Evolutionary conservation across 2,329 filamentous ascomycete species (phyloP), one percentile per base, ranked within the genome.

Genomic region (Fusarium buxicola): DNA sequence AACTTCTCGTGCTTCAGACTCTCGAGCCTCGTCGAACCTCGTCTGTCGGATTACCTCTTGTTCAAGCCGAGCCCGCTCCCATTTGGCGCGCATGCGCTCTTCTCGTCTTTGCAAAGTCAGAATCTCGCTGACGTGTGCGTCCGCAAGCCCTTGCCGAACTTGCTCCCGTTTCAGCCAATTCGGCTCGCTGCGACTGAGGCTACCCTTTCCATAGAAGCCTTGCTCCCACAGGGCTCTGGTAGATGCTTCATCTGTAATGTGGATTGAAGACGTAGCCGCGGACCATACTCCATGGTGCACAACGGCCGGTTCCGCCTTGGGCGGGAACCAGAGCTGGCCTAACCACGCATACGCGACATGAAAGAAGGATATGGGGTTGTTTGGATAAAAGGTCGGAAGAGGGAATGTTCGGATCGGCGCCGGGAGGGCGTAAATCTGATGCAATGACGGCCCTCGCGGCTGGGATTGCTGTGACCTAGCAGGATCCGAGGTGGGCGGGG

Each of bases 151-250:
- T 57, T 84, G 84, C 46, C 89, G 85, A 25, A 89, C 88, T 75
- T 92, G 90, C 76, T 97, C 92, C 62, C 91, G 84, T 64, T 91
- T 91, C 46, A 97, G 77, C 95, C 95, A 99, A 68, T 89, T 95
- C 4, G 94, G 94, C 75, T 99, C 94, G 81, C 94, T 97, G 69
- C 96, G 88, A 79, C 94, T 97, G 56, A 98, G 81, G 69, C 83
- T 94, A 39, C 95, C 95, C 76, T 97, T 97, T 43, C 96, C 96
- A 76, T 94, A 99, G 78, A 99, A 99, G 6, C 95, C 95, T 79
- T 96, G 92, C 76, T 97, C 92, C 95, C 96, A 99, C 21, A 99
- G 78, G 2, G 89, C 92, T 51, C 90, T 84, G 61, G 96, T 89
- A 4, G 92, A 89, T 52, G 83, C 82, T 24, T 87, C 81, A 74